phyloP scores from a whole-genome alignment of 169 alveolate species.

The Plasmodium yoelii region DNA sequence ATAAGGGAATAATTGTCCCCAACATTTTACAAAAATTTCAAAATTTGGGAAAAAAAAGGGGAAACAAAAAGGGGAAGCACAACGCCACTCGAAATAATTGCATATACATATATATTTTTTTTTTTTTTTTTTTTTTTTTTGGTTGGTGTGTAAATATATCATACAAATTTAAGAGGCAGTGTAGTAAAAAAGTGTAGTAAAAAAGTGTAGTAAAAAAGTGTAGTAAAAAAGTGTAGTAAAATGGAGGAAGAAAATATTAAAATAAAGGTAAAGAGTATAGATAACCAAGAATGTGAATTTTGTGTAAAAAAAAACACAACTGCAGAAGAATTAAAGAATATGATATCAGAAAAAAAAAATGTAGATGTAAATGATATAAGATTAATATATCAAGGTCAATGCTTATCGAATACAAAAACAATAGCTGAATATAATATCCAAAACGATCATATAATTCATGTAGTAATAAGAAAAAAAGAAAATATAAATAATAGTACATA shows the following conservation, averaged over 20 bases:
- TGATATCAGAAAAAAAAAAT: slow-evolving; percentile 39
- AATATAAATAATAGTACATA: not conserved
- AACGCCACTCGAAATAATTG: too few relatives aligned
- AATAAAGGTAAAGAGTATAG: slow-evolving; percentile 55
- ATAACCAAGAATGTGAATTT: slow-evolving; percentile 53
- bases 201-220: too few relatives aligned
- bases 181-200: too few relatives aligned
- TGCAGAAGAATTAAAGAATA: slow-evolving; percentile 46
- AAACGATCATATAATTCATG: slow-evolving; percentile 67
- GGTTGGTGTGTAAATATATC: too few relatives aligned
- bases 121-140: too few relatives aligned
- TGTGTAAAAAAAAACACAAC: slow-evolving; percentile 18
- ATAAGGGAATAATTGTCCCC: too few relatives aligned
- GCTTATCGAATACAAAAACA: slow-evolving; percentile 44
- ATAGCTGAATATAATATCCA: slow-evolving; percentile 62
- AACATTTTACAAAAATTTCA: too few relatives aligned
- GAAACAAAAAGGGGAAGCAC: too few relatives aligned
- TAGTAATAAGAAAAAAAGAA: slow-evolving; percentile 66
- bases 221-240: too few relatives aligned
- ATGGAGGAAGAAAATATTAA: slow-evolving; percentile 44
- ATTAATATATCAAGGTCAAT: slow-evolving; percentile 69
- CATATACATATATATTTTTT: too few relatives aligned
- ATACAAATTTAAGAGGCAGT: too few relatives aligned
- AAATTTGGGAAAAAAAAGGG: too few relatives aligned
- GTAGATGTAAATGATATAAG: slow-evolving; percentile 55